phyloP scores from a whole-genome alignment of 805 yeast genomes.

The Nakazawaea anatomiae region DNA sequence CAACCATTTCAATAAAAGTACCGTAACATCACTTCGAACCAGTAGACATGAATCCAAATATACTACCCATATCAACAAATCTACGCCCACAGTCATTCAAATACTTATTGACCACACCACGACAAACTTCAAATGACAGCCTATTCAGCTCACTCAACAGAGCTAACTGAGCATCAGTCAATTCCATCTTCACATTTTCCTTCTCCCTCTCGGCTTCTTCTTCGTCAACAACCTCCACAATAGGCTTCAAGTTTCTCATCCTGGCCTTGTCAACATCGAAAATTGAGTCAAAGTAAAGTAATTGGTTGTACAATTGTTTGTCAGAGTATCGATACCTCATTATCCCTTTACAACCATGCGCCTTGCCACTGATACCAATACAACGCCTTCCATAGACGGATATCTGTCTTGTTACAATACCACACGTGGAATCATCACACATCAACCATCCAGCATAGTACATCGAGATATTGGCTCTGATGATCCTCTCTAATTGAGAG shows the following conservation, averaged over 20 bases:
- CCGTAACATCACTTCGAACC: not conserved
- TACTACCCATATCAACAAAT: constrained; percentile 76
- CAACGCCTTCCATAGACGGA: constrained; percentile 88
- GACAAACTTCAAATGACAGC: constrained; percentile 45
- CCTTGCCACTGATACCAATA: constrained; percentile 56
- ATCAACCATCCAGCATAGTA: constrained; percentile 84
- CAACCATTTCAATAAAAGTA: not conserved
- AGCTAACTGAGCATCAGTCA: constrained; percentile 49
- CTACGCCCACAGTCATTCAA: constrained; percentile 80
- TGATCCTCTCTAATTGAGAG: constrained; percentile 67
- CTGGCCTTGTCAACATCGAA: constrained; percentile 82
- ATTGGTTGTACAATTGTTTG: constrained; percentile 78
- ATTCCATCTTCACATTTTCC: constrained; percentile 17
- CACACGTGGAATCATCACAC: constrained; percentile 86
- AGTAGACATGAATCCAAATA: constrained; percentile 56
- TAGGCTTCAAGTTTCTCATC: constrained; percentile 46
- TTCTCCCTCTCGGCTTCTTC: constrained; percentile 27
- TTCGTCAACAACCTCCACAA: constrained; percentile 42
- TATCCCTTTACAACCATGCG: constrained; percentile 69
- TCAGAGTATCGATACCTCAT: constrained; percentile 75
- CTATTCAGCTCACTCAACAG: constrained; percentile 81
- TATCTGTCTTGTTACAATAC: constrained; percentile 72
- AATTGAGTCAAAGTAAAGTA: constrained; percentile 68
- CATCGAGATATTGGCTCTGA: constrained; percentile 61
- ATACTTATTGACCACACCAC: constrained; percentile 63